These are phyloP conservation scores for Aureobasidium pullulans DNA, from an alignment of 2,329 filamentous ascomycete genomes.

Conservation along the genomic window DNA sequence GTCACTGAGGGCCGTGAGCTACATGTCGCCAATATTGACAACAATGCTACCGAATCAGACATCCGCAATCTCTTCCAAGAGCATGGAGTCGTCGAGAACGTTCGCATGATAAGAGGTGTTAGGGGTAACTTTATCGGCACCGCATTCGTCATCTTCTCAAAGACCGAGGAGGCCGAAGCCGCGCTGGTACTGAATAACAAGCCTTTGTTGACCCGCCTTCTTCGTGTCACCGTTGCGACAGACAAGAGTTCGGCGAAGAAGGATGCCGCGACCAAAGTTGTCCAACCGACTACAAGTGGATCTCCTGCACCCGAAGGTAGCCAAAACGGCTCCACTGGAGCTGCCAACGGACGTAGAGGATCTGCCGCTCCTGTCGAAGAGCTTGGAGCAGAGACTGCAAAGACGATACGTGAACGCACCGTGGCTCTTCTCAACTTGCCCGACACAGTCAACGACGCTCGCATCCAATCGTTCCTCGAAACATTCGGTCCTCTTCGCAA, in stretches of 20 bases:
- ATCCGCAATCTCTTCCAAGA: conserved; percentile 63
- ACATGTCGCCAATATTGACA: conserved; percentile 77
- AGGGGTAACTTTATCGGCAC: conserved; percentile 67
- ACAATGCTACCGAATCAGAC: conserved; percentile 67
- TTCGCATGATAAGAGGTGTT: conserved; percentile 63
- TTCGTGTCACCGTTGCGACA: conserved; percentile 27
- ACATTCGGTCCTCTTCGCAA: conserved; percentile 65
- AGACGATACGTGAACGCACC: conserved; percentile 51
- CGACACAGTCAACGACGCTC: conserved; percentile 85
- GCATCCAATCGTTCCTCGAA: conserved; percentile 66
- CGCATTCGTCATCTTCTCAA: conserved; percentile 71
- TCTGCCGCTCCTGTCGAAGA: conserved; percentile 21
- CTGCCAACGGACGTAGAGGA: conserved; percentile 17
- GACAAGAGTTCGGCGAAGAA: conserved; percentile 16
- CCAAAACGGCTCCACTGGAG: conserved; percentile 13
- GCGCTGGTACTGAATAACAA: conserved; percentile 29
- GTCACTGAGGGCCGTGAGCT: conserved; percentile 83
- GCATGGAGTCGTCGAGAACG: conserved; percentile 66
- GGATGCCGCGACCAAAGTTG: conserved; percentile 14
- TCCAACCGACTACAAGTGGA: conserved; percentile 5
- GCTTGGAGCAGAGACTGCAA: conserved; percentile 19
- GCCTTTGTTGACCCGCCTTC: conserved; percentile 27
- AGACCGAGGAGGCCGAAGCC: conserved; percentile 34
- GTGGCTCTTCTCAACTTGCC: conserved; percentile 78
- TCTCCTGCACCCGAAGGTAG: conserved; percentile 15